phyloP scores from a whole-genome alignment of 2,329 filamentous ascomycete genomes.

The Emergomyces orientalis region DNA sequence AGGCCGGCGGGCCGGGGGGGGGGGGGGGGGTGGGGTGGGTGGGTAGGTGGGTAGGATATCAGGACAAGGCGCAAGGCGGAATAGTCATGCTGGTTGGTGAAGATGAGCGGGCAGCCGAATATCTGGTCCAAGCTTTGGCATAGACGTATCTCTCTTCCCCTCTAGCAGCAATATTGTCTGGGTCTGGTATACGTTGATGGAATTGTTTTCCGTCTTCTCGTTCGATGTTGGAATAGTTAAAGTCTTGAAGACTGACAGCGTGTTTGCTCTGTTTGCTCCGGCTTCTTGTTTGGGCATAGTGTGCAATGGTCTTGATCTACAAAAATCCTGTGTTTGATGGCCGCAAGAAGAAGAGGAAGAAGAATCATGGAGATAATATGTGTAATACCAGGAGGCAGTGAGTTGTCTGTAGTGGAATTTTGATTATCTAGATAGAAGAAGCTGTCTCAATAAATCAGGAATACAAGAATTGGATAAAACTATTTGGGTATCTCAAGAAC shows the following conservation, averaged over 20 bases:
- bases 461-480: background rate
- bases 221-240: background rate
- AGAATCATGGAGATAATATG: no score
- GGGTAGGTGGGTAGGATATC: background rate
- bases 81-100: constrained; percentile 6
- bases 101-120: background rate
- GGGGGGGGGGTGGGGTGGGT: background rate
- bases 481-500: constrained; percentile 4
- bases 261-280: constrained; percentile 16
- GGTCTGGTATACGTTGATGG: background rate
- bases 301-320: no score
- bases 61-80: background rate
- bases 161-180: background rate
- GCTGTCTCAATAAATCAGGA: background rate
- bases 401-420: no score
- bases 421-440: background rate
- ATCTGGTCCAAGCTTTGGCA: background rate
- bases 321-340: no score
- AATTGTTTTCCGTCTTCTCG: background rate
- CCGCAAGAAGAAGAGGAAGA: background rate
- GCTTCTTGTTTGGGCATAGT: background rate
- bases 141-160: background rate
- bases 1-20: no score
- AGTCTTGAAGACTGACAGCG: background rate
- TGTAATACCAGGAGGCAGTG: background rate